Evolutionary conservation across 116 monocot species (phyloP).

Genomic region (Iris pallida): DNA sequence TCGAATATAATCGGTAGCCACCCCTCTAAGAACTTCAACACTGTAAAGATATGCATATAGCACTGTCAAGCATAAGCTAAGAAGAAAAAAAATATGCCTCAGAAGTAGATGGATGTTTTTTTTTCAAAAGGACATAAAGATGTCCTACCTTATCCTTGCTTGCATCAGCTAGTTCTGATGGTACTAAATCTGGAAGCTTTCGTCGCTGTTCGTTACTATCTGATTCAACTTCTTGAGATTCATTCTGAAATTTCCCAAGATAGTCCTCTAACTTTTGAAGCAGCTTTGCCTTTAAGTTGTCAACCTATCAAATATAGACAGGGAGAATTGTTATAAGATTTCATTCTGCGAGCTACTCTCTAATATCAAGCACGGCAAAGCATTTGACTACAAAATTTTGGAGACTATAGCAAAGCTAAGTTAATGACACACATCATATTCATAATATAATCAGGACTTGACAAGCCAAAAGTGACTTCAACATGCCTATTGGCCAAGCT

Average conservation of each 20-base stretch:
- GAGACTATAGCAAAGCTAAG: no score
- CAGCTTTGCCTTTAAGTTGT: conserved; percentile 68
- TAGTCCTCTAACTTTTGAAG: conserved; percentile 84
- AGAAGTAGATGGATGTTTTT: not conserved
- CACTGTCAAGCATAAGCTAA: not conserved
- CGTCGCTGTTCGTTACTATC: conserved; percentile 7
- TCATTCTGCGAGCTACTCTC: not conserved
- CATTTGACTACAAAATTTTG: not conserved
- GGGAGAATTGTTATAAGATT: not conserved
- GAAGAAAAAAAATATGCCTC: not conserved
- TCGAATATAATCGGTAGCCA: no score
- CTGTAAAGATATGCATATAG: not conserved
- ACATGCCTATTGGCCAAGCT: no score
- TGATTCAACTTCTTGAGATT: conserved; percentile 32
- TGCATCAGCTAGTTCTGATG: conserved; percentile 8
- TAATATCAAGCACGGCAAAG: not conserved
- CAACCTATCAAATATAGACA: conserved; percentile 47
- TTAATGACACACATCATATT: no score
- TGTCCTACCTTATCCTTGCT: conserved; percentile 6
- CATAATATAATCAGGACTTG: no score
- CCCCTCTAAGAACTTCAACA: no score
- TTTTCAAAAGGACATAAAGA: not conserved
- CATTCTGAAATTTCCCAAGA: conserved; percentile 47
- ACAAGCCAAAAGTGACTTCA: no score
- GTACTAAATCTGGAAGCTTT: conserved; percentile 9